These are phyloP conservation scores for Dacryopinax primogenitus DNA, from an alignment of 768 basidiomycete species.

Conservation along the genomic window DNA sequence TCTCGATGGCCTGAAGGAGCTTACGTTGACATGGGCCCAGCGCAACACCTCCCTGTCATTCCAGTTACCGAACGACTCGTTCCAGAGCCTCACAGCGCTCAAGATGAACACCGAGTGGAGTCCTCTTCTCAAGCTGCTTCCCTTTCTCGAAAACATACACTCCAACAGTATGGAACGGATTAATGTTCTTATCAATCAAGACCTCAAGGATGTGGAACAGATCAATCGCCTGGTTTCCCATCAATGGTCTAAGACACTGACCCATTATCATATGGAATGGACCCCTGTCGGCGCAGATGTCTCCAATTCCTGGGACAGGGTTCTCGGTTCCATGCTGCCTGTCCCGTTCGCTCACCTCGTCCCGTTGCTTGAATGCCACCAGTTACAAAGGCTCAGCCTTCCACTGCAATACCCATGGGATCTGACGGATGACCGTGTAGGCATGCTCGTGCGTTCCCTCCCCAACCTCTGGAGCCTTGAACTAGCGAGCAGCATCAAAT, in stretches of 20 bases:
- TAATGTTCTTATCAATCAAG: neutral
- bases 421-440: neutral
- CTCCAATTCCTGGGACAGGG: neutral
- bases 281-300: neutral
- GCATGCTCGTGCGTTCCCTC: neutral
- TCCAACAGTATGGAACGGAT: neutral
- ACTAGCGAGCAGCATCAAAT: neutral
- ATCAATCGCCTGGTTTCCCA: neutral
- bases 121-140: neutral
- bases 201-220: neutral
- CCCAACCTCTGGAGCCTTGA: neutral
- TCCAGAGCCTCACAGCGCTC: neutral
- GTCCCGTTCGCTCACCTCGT: neutral
- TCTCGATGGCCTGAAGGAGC: neutral
- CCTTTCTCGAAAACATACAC: neutral
- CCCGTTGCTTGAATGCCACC: neutral
- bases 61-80: neutral
- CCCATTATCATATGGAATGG: neutral
- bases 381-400: neutral
- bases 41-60: neutral
- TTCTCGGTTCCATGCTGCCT: neutral
- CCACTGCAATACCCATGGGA: neutral
- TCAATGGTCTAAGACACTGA: neutral
- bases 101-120: neutral
- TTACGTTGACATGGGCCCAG: neutral